Conservation (phyloP, 2,329 filamentous ascomycete genomes). For the Apiospora sp. region DNA sequence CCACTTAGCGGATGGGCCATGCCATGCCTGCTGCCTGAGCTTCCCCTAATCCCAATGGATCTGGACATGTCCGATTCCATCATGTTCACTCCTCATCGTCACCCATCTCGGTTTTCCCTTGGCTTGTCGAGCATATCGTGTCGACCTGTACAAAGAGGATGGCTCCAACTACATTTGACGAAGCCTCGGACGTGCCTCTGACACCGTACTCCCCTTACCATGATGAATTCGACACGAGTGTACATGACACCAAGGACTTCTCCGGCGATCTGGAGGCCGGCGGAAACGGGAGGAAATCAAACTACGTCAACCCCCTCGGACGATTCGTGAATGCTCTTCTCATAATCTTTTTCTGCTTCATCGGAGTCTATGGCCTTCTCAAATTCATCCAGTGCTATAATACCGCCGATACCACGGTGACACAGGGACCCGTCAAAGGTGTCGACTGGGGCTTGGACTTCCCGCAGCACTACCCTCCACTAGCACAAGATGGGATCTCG, state of each 20-base stretch:
- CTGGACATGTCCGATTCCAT: neutral
- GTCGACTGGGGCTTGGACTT: conserved; percentile 15
- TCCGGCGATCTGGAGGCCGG: neutral
- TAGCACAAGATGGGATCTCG: conserved; percentile 11
- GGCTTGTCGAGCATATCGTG: neutral
- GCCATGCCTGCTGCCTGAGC: conserved; percentile 1
- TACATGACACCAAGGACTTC: neutral
- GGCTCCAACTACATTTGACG: conserved; percentile 3
- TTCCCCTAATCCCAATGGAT: neutral
- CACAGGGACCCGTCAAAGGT: neutral
- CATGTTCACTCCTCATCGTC: neutral
- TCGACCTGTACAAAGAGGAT: conserved; percentile 3
- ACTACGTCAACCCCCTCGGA: neutral
- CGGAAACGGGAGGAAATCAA: neutral
- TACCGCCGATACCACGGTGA: conserved; percentile 1
- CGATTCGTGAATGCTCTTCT: conserved; percentile 18
- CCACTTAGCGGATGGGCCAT: conserved; percentile 18
- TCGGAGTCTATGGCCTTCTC: conserved; percentile 4
- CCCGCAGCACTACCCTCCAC: conserved; percentile 6
- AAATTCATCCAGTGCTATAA: neutral
- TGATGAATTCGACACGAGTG: conserved; percentile 7
- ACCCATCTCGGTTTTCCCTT: neutral
- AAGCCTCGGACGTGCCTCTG: conserved; percentile 4
- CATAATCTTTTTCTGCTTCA: conserved; percentile 4
- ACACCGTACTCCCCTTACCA: neutral